Percentiles rank a stretch among this genome's conserved stretches.
Evolutionary conservation across 306 rosid species (phyloP).

Genomic region (Vigna angularis): DNA sequence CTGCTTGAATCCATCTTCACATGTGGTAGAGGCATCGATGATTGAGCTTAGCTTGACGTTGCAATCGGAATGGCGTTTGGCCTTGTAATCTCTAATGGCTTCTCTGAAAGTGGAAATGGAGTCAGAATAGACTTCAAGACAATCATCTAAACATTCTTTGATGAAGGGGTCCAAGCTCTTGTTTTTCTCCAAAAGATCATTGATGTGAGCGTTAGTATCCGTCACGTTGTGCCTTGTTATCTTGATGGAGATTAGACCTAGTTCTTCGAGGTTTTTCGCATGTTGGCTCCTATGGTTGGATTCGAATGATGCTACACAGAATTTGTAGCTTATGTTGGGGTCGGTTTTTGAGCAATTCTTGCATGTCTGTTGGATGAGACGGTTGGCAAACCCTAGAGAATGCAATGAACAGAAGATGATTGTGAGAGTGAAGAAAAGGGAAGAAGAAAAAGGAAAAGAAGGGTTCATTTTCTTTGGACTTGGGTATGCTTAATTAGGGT

Average conservation of each 20-base stretch:
- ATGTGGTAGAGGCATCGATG: slow-evolving; percentile 63
- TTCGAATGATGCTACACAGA: slow-evolving; percentile 62
- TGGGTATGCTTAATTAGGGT: not conserved
- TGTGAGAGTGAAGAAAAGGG: slow-evolving; percentile 37
- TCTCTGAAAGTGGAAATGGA: slow-evolving; percentile 50
- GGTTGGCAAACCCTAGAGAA: slow-evolving; percentile 22
- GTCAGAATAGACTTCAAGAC: slow-evolving; percentile 63
- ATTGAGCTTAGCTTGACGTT: slow-evolving; percentile 60
- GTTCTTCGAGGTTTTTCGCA: slow-evolving; percentile 46
- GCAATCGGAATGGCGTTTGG: slow-evolving; percentile 54
- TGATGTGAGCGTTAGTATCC: slow-evolving; percentile 48
- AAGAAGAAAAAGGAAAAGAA: not conserved
- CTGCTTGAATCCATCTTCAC: slow-evolving; percentile 81
- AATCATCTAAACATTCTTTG: slow-evolving; percentile 61
- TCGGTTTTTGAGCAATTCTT: slow-evolving; percentile 54
- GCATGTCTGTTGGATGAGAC: slow-evolving; percentile 67
- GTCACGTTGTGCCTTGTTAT: slow-evolving; percentile 56
- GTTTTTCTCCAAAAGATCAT: slow-evolving; percentile 46
- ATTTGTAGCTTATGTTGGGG: slow-evolving; percentile 69
- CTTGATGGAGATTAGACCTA: slow-evolving; percentile 63
- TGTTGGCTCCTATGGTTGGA: slow-evolving; percentile 41
- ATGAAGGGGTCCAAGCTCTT: slow-evolving; percentile 34
- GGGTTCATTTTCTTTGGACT: slow-evolving; percentile 35
- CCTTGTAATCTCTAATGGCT: slow-evolving; percentile 52
- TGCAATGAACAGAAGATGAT: slow-evolving; percentile 27